phyloP scores from a whole-genome alignment of 306 rosid species.

The Calophaca sinica region DNA sequence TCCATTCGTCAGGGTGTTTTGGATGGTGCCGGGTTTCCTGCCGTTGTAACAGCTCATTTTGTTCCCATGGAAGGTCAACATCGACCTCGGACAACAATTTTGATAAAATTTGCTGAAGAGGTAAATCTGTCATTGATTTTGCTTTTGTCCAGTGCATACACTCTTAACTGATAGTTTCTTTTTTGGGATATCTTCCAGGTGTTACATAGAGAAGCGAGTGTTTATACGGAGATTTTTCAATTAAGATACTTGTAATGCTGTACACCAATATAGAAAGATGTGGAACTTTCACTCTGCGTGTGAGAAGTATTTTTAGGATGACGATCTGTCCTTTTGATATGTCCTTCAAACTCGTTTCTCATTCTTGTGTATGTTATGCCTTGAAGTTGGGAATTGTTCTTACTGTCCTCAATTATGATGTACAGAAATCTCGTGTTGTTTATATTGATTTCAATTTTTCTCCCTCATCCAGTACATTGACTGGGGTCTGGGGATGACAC shows the following conservation, averaged over 20 bases:
- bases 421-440: constrained; percentile 22
- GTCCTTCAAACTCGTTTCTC: constrained; percentile 18
- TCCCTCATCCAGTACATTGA: not conserved
- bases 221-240: constrained; percentile 33
- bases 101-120: constrained; percentile 94
- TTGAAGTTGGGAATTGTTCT: constrained; percentile 22
- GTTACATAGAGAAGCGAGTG: constrained; percentile 89
- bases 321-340: constrained; percentile 17
- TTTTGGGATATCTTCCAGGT: constrained; percentile 63
- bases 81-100: constrained; percentile 93
- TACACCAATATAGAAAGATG: constrained; percentile 43
- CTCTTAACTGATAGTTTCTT: constrained; percentile 25
- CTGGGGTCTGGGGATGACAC: not conserved
- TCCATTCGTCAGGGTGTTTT: constrained; percentile 68
- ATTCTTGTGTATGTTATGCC: constrained; percentile 30
- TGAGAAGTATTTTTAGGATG: constrained; percentile 36
- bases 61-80: constrained; percentile 99
- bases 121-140: constrained; percentile 50
- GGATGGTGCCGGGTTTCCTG: constrained; percentile 96
- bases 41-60: constrained; percentile 98
- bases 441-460: constrained; percentile 3
- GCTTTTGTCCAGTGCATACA: not conserved
- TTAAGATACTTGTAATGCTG: constrained; percentile 45
- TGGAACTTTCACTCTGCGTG: constrained; percentile 36
- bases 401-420: constrained; percentile 30